Evolutionary conservation across 2,329 filamentous ascomycete genomes (phyloP), one percentile per base, ranked within the genome.

Genomic region (Arthrobotrys musiformis): DNA sequence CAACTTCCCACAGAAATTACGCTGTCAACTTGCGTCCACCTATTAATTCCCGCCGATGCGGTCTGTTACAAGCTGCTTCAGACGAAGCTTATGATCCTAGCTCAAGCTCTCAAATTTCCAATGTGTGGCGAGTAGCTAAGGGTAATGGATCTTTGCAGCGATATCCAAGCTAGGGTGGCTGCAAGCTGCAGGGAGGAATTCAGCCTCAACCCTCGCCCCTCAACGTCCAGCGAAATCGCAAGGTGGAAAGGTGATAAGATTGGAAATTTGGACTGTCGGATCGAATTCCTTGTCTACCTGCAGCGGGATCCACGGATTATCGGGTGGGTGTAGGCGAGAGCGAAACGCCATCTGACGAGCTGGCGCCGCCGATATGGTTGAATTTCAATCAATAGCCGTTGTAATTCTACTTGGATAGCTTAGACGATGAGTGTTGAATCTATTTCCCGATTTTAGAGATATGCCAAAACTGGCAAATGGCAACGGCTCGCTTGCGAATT

Each of bases 301-400:
- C 19, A 60, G 54, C 42, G 22, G 66, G 35, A 70, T 70, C 66
- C 66, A 70, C 42, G 66, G 66, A 40, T 69, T 62, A 50, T 50
- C 40, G 37, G 66, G 48, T 63, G 60, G 68, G 52, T 70, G 54
- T 63, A 63, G 58, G 60, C 68, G 68, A 72, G 33, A 40, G 33
- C 35, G 33, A 58, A 72, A 62, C 44, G 42, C 22, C 46, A 40
- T 67, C 46, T 67, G 35, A 67, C 46, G 48, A 56, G 17, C 30
- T 44, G 33, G 33, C 44, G 54, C 54, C 54, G 54, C 40, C 54
- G 13, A 40, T 40, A 19, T 58, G 54, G 54, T 58, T 40, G 17
- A 8, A 26, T 9, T 40, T 37, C 54, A 24, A 35, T 5, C 30
- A 35, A 58, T 40, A 15, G 33, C 4, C 26, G 33, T 40, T 40